phyloP scores from a whole-genome alignment of 208 protist species.

The Trypanosoma caninum region DNA sequence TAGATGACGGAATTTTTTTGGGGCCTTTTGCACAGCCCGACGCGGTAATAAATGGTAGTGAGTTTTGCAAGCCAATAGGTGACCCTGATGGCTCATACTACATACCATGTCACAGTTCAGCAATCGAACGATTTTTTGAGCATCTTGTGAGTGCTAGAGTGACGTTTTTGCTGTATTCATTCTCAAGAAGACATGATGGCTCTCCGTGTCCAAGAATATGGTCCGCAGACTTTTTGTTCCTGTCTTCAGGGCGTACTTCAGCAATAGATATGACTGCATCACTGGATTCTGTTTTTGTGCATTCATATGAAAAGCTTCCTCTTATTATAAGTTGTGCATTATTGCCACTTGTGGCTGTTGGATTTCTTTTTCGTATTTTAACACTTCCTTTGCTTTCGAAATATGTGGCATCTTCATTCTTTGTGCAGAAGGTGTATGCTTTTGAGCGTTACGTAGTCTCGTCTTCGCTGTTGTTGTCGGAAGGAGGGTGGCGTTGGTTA shows the following conservation, averaged over 20 bases:
- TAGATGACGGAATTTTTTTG: conserved; percentile 21
- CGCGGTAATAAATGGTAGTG: conserved; percentile 19
- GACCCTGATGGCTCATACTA: conserved; percentile 31
- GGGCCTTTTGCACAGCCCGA: conserved; percentile 31
- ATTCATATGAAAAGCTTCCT: conserved; percentile 20
- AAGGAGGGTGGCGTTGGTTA: conserved; percentile 34
- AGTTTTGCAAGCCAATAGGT: conserved; percentile 28
- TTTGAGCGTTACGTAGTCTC: background rate
- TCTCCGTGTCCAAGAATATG: conserved; percentile 28
- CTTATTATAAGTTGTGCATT: conserved; percentile 25
- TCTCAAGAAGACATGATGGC: conserved; percentile 23
- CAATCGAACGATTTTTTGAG: conserved; percentile 38
- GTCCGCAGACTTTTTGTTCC: conserved; percentile 34
- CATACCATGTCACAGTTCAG: conserved; percentile 35
- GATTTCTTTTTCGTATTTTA: conserved; percentile 24
- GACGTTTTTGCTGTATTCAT: conserved; percentile 35
- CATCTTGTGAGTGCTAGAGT: conserved; percentile 30
- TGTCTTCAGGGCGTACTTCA: conserved; percentile 39
- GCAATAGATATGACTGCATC: conserved; percentile 35
- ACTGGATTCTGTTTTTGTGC: conserved; percentile 13
- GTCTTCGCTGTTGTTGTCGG: background rate
- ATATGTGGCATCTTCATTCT: background rate
- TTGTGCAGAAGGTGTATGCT: background rate
- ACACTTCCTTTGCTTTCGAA: conserved; percentile 1
- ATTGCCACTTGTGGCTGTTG: conserved; percentile 17